These are phyloP conservation scores for Rhynchospora pubera DNA, from an alignment of 176 grass and related monocot genomes.

Conservation along the genomic window DNA sequence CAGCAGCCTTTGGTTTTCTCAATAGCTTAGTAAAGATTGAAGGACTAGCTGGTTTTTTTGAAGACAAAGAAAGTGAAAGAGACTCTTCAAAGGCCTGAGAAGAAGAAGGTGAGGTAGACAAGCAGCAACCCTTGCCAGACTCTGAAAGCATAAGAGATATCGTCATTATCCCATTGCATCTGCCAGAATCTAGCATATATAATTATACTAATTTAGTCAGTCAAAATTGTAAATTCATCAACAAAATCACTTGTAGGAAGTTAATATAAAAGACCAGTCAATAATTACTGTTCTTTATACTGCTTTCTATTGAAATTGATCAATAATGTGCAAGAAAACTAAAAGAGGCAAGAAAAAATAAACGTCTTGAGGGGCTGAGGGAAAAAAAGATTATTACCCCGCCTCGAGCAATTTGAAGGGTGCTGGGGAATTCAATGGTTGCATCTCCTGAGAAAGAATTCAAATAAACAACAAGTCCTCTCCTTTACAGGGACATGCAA, in stretches of 20 bases:
- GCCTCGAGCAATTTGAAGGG: conserved; percentile 76
- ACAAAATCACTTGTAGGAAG: background rate
- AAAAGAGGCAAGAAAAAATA: background rate
- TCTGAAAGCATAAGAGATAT: conserved; percentile 85
- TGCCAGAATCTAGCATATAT: conserved; percentile 83
- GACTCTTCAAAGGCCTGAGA: conserved; percentile 34
- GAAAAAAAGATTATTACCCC: conserved; percentile 56
- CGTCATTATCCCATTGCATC: conserved; percentile 99
- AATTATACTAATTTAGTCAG: background rate
- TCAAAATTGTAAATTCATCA: background rate
- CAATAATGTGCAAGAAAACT: background rate
- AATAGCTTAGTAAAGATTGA: conserved; percentile 62
- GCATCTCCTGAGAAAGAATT: conserved; percentile 88
- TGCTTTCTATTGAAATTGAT: background rate
- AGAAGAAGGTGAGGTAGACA: conserved; percentile 32
- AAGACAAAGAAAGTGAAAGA: conserved; percentile 29
- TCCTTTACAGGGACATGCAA: conserved; percentile 40
- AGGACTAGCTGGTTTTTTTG: conserved; percentile 57
- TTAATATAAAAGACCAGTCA: background rate
- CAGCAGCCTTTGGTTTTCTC: conserved; percentile 46
- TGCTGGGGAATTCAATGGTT: conserved; percentile 79
- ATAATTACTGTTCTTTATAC: background rate
- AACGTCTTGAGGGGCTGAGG: conserved; percentile 16
- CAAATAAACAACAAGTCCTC: conserved; percentile 65
- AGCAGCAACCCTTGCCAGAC: conserved; percentile 52